Evolutionary conservation across 805 yeast species (phyloP), one percentile per base, ranked within the genome.

Genomic region (Ogataea kodamae): DNA sequence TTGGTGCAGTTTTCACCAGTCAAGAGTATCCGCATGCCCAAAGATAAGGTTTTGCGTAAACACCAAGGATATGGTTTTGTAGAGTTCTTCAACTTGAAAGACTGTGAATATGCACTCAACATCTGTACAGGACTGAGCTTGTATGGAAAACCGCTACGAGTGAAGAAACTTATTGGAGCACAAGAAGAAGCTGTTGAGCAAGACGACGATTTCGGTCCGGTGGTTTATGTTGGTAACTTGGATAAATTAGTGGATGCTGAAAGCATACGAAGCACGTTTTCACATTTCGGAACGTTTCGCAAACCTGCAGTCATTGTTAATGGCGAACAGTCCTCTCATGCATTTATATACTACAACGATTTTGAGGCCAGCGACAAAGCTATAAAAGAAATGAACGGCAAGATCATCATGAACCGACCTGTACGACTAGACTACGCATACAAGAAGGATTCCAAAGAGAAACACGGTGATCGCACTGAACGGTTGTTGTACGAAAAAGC

Each of bases 21-120:
- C 3, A 65, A 64, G 23, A 67, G 73, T 18, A 70, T 92, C 4
- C 71, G 80, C 40, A 65, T 92, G 43, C 97, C 97, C 5, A 79
- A 76, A 50, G 96, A 88, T 52, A 70, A 86, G 42, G 67, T 88
- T 4, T 59, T 76, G 18, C 74, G 74, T 40, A 64, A 72, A 1
- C 88, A 83, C 49, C 94, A 82, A 50, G 97, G 97, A 5, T 90
- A 68, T 62, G 97, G 95, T 7, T 90, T 92, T 60, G 81, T 83
- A 1, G 92, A 85, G 52, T 80, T 83, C 49, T 59, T 64, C 31
- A 62, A 67, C 10, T 59, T 62, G 3, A 65, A 60, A 12, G 96
- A 87, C 47, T 81, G 82, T 0, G 81, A 77, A 6, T 90, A 88
- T 54, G 85, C 78, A 1, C 57, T 72, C 21, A 68, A 72, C 38